Percentiles rank a stretch among this genome's conserved stretches.
These are phyloP conservation scores for Ceratocystiopsis brevicomis DNA, from an alignment of 2,329 filamentous ascomycete genomes.

Conservation along the genomic window DNA sequence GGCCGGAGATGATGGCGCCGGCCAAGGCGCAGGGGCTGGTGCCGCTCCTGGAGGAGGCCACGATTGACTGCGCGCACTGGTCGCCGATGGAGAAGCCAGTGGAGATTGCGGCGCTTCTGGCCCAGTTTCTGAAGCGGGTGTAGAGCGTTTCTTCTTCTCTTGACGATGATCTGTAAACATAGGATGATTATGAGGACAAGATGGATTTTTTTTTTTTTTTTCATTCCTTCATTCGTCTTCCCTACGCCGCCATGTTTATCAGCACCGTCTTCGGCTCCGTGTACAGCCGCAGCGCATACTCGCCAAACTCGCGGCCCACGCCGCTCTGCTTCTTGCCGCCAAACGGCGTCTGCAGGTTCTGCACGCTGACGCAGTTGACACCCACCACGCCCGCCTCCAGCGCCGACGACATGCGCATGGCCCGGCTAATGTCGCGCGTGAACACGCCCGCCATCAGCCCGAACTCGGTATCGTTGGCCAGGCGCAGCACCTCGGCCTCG, in stretches of 20 bases:
- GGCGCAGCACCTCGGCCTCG: slow-evolving; percentile 28
- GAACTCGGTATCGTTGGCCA: slow-evolving; percentile 32
- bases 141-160: too few relatives aligned
- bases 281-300: slow-evolving; percentile 20
- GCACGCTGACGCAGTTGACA: slow-evolving; percentile 24
- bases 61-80: slow-evolving; percentile 15
- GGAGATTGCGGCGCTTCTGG: slow-evolving; percentile 8
- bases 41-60: slow-evolving; percentile 10
- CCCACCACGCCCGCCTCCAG: slow-evolving; percentile 35
- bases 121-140: not conserved
- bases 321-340: slow-evolving; percentile 21
- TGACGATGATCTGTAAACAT: too few relatives aligned
- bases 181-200: too few relatives aligned
- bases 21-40: slow-evolving; percentile 11
- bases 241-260: slow-evolving; percentile 16
- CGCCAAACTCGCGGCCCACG: slow-evolving; percentile 16
- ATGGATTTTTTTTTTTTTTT: not conserved
- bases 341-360: slow-evolving; percentile 13
- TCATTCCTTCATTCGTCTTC: not conserved
- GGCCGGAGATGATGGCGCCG: slow-evolving; percentile 6
- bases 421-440: slow-evolving; percentile 25
- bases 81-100: slow-evolving; percentile 14
- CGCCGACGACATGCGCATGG: slow-evolving; percentile 18
- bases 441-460: slow-evolving; percentile 31
- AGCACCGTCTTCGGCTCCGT: slow-evolving; percentile 31